Conservation (phyloP, 768 basidiomycete species). For the Tylopilus plumbeoviolaceoides region DNA sequence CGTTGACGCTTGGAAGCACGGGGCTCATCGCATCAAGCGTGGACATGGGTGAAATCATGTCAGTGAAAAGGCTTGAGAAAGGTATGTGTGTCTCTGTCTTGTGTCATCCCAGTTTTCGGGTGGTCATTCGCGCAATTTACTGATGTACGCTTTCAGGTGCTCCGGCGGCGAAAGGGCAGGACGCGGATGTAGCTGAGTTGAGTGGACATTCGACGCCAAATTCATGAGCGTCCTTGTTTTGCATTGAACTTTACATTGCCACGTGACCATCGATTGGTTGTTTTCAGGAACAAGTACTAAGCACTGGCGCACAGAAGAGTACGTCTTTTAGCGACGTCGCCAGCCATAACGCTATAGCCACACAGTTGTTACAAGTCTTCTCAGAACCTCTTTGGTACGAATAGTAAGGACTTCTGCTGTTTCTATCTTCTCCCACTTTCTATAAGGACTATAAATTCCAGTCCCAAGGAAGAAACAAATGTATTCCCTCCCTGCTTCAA, state of each 20-base stretch:
- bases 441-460: conserved; percentile 17
- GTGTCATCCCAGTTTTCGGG: not conserved
- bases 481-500: conserved; percentile 14
- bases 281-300: not conserved
- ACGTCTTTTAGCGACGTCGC: not conserved
- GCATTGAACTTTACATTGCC: not conserved
- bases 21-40: not conserved
- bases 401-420: conserved; percentile 17
- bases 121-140: not conserved
- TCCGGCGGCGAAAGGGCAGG: not conserved
- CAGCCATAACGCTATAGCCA: conserved; percentile 13
- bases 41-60: not conserved
- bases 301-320: not conserved
- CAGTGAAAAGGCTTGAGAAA: not conserved
- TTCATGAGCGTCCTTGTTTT: not conserved
- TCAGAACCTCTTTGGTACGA: conserved; percentile 15
- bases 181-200: not conserved
- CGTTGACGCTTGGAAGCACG: conserved; percentile 6
- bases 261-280: not conserved
- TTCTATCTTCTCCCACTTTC: conserved; percentile 21
- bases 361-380: conserved; percentile 8
- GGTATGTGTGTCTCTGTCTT: conserved; percentile 1
- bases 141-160: not conserved
- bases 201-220: not conserved
- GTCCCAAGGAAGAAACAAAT: conserved; percentile 21